Base-by-base conservation (phyloP, 352 stramenopile species). In the Phytophthora sojae region DNA sequence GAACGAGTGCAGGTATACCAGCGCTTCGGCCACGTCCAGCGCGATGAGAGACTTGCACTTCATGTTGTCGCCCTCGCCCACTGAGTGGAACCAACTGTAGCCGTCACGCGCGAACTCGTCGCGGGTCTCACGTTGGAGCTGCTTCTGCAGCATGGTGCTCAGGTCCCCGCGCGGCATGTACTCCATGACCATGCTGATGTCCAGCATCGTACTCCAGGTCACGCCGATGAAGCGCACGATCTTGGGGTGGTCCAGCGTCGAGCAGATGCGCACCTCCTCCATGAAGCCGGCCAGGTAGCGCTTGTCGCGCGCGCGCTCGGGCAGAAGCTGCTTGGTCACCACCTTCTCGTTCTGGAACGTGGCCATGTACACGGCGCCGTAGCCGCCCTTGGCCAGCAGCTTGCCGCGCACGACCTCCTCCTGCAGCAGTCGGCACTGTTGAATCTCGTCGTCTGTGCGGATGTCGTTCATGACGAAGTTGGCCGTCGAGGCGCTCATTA, bases 341-440 rank as follows among this genome's bases (percentile, higher is more conserved):
- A 91, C 79, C 12, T 69, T 66, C 4, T 77, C 49, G 42, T 72
- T 71, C 44, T 88, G 53, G 32, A 90, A 74, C 11, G 75, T 66
- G 15, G 84, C 86, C 4, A 88, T 26, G 44, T 89, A 88, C 1
- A 94, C 84, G 44, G 81, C 65, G 0, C 86, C 86, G 64, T 86
- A 94, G 26, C 84, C 86, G 8, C 86, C 86, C 9, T 73, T 79
- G 0, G 84, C 83, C 21, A 93, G 54, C 56, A 79, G 26, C 6
- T 80, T 57, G 4, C 69, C 64, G n/a, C 82, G 64, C 19, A 76
- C 61, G 14, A 94, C 76, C 52, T 91, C 83, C 45, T 80, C 71
- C 25, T 83, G 73, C 2, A 81, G 64, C 44, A 94, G 54, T 9
- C 87, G 71, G 37, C 76, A 86, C 30, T 80, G 73, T 21, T 89